Percentiles rank a stretch among this genome's conserved stretches.
phyloP scores from a whole-genome alignment of 1,284 basidiomycete species.

The Ustilago loliicola region DNA sequence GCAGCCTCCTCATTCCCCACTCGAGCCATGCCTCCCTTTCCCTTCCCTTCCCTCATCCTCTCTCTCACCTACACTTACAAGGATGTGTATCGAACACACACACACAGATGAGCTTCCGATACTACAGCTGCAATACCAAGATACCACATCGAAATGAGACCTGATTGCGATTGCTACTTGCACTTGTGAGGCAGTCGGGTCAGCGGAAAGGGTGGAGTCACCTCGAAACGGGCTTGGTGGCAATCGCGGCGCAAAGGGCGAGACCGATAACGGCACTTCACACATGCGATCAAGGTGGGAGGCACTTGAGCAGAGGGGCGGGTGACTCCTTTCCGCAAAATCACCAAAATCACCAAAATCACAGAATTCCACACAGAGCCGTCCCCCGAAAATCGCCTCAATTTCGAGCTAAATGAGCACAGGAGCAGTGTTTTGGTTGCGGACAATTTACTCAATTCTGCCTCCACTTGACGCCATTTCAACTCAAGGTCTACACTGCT shows the following conservation, averaged over 20 bases:
- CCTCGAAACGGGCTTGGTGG: slow-evolving; percentile 23
- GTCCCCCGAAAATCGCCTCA: neutral
- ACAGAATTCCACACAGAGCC: too few relatives aligned
- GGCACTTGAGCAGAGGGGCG: too few relatives aligned
- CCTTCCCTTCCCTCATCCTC: neutral
- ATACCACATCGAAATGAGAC: too few relatives aligned
- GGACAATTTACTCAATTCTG: neutral
- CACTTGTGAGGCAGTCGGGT: too few relatives aligned
- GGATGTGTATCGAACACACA: too few relatives aligned
- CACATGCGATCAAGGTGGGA: neutral
- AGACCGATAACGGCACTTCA: neutral
- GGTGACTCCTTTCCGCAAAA: slow-evolving; percentile 33
- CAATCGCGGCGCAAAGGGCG: slow-evolving; percentile 29
- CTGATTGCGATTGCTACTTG: too few relatives aligned
- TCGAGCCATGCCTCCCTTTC: neutral
- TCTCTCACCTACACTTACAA: too few relatives aligned
- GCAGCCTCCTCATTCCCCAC: neutral
- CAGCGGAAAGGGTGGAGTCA: slow-evolving; percentile 5
- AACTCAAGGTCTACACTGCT: neutral
- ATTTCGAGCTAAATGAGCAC: neutral
- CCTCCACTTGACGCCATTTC: slow-evolving; percentile 11
- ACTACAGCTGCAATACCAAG: too few relatives aligned
- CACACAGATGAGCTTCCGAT: neutral
- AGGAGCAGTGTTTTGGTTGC: slow-evolving; percentile 9
- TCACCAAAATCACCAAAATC: neutral